Percentiles rank a stretch among this genome's conserved stretches.
These are phyloP conservation scores for Suillus alpinus DNA, from an alignment of 768 basidiomycete species.

Conservation along the genomic window DNA sequence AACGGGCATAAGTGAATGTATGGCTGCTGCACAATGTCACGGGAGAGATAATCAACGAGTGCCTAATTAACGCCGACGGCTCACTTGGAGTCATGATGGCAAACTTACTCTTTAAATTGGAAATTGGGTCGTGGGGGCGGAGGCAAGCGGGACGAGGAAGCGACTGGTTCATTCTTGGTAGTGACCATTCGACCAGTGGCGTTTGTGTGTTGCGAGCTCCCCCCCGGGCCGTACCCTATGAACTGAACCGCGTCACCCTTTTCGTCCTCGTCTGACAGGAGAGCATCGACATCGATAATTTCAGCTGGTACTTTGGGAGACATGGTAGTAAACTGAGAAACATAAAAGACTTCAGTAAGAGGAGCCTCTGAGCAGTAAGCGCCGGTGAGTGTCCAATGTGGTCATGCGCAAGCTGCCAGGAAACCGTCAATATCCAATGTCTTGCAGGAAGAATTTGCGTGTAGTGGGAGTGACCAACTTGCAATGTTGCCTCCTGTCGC, in stretches of 20 bases:
- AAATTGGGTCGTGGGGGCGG: neutral
- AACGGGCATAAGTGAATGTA: neutral
- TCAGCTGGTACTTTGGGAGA: neutral
- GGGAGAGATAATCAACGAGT: neutral
- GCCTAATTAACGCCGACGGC: slow-evolving; percentile 1
- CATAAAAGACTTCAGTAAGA: neutral
- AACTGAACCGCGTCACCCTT: slow-evolving; percentile 13
- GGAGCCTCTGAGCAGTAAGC: neutral
- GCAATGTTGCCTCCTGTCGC: neutral
- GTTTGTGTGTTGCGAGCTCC: slow-evolving; percentile 7
- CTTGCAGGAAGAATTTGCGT: neutral
- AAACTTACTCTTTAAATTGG: neutral
- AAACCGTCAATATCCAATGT: neutral
- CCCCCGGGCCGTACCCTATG: slow-evolving; percentile 11
- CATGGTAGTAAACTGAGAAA: neutral
- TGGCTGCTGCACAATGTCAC: neutral
- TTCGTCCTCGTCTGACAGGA: neutral
- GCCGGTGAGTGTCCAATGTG: neutral
- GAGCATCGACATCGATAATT: slow-evolving; percentile 27
- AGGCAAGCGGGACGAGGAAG: slow-evolving; percentile 9
- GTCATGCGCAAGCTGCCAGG: neutral
- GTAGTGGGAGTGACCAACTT: neutral
- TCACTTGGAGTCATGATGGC: slow-evolving; percentile 8
- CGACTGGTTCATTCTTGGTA: slow-evolving; percentile 5
- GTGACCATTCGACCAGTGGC: slow-evolving; percentile 16